Evolutionary conservation across 768 basidiomycete genomes (phyloP), one percentile per base, ranked within the genome.

Genomic region (Termitomyces sp.): DNA sequence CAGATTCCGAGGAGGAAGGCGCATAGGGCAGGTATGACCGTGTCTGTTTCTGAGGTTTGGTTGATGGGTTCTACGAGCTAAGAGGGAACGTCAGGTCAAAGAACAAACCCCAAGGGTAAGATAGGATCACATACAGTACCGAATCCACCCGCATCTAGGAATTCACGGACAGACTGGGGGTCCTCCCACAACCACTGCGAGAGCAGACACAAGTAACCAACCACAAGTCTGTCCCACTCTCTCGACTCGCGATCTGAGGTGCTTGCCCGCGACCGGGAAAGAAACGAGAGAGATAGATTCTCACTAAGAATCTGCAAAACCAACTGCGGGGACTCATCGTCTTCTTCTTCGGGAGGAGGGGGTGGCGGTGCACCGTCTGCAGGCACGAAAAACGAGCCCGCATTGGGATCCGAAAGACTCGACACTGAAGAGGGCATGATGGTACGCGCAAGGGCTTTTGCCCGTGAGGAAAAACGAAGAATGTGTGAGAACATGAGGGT

Each of bases 171-270:
- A 0, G 90, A 87, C 51, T 77, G 81, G 0, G 94, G 85, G 63
- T 97, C 95, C 64, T 98, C 96, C 95, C 95, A 99, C 7, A 97
- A 75, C 97, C 97, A 99, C 58, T 94, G 92, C 4, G 83, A 78
- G 32, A 99, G 76, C 52, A 97, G 68, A 46, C 83, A 82, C 35
- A 98, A 74, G 65, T 98, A 96, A 0, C 86, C 89, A 8, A 91
- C 84, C 64, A 94, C 85, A 45, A 96, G 74, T 56, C 93, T 78
- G 58, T 93, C 93, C 93, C 94, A 98, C 63, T 97, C 95, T 47
- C 88, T 75, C 14, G 82, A 78, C 62, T 95, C 91, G 44, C 77
- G 76, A 38, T 83, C 83, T 5, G 85, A 84, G 22, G 82, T 77
- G 60, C 87, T 76, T 11, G 83, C 74, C 34, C 90, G 77, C 7